phyloP scores from a whole-genome alignment of 371 early-diverging fungal species.

The Zychaea mexicana region DNA sequence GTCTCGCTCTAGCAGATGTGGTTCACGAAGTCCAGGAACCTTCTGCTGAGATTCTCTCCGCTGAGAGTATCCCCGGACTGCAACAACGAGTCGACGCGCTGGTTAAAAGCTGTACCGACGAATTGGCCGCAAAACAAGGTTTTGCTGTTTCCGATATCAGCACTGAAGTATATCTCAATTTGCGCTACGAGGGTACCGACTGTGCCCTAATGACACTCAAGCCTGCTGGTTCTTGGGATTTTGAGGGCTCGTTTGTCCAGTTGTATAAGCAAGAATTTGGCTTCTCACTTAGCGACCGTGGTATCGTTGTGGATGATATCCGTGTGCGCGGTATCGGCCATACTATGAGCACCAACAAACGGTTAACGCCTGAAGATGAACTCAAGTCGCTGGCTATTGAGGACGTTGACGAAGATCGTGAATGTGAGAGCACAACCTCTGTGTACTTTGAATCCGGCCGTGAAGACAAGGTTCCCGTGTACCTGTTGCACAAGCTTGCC shows the following conservation, averaged over 20 bases:
- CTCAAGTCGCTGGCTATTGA: conserved; percentile 32
- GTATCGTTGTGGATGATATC: conserved; percentile 88
- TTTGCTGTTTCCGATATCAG: conserved; percentile 60
- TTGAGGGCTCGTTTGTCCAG: conserved; percentile 61
- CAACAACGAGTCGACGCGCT: conserved; percentile 56
- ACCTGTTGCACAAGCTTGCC: conserved; percentile 60
- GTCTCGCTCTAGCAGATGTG: conserved; percentile 88
- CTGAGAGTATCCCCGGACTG: conserved; percentile 39
- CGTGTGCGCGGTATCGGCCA: conserved; percentile 88
- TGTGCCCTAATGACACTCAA: conserved; percentile 91
- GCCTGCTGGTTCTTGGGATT: conserved; percentile 60
- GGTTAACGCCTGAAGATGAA: conserved; percentile 48
- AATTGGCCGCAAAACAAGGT: conserved; percentile 65
- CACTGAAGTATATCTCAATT: conserved; percentile 77
- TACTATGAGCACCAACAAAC: conserved; percentile 29
- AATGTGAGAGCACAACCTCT: conserved; percentile 39
- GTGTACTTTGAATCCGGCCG: conserved; percentile 87
- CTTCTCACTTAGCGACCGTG: conserved; percentile 81
- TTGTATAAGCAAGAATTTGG: conserved; percentile 92
- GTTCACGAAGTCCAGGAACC: conserved; percentile 94
- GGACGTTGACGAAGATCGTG: conserved; percentile 23
- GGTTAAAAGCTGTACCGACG: conserved; percentile 34
- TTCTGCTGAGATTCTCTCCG: conserved; percentile 45
- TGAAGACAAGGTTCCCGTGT: conserved; percentile 74
- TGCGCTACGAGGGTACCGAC: conserved; percentile 95